Conservation (phyloP, 208 protist genomes). For the Acanthamoeba comandoni region DNA sequence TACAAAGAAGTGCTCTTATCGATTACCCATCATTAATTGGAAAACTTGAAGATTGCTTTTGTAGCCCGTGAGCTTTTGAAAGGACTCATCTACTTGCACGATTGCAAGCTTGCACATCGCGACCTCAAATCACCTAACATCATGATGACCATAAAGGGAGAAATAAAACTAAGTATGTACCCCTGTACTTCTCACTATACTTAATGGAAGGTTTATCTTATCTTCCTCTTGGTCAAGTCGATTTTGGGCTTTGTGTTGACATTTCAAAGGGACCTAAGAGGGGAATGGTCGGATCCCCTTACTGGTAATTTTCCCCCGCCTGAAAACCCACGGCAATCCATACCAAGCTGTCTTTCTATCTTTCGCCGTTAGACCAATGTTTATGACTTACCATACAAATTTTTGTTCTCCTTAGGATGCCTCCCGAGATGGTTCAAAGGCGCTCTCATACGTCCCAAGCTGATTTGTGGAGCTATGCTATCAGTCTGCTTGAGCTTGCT, state of each 20-base stretch:
- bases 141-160: slow-evolving; percentile 73
- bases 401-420: slow-evolving; percentile 39
- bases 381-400: too few species aligned
- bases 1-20: too few species aligned
- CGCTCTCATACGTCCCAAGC: slow-evolving; percentile 1
- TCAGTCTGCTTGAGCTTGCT: slow-evolving; percentile 57
- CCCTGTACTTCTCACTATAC: too few species aligned
- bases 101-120: slow-evolving; percentile 17
- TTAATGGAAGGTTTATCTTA: neutral
- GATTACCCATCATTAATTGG: too few species aligned
- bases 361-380: too few species aligned
- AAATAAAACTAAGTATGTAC: slow-evolving; percentile 59
- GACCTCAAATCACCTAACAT: slow-evolving; percentile 64
- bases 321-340: too few species aligned
- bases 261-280: slow-evolving; percentile 24
- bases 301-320: neutral
- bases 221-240: slow-evolving; percentile 11
- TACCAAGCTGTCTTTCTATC: too few species aligned
- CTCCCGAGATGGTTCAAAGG: slow-evolving; percentile 58
- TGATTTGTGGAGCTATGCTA: slow-evolving; percentile 60
- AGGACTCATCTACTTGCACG: slow-evolving; percentile 35
- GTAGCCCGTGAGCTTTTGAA: slow-evolving; percentile 46
- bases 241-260: slow-evolving; percentile 67
- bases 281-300: slow-evolving; percentile 65
- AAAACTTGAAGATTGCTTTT: slow-evolving; percentile 20